Percentiles rank a stretch among this genome's conserved stretches.
phyloP scores from a whole-genome alignment of 2,329 filamentous ascomycete species.

The Hymenoscyphus occultus region DNA sequence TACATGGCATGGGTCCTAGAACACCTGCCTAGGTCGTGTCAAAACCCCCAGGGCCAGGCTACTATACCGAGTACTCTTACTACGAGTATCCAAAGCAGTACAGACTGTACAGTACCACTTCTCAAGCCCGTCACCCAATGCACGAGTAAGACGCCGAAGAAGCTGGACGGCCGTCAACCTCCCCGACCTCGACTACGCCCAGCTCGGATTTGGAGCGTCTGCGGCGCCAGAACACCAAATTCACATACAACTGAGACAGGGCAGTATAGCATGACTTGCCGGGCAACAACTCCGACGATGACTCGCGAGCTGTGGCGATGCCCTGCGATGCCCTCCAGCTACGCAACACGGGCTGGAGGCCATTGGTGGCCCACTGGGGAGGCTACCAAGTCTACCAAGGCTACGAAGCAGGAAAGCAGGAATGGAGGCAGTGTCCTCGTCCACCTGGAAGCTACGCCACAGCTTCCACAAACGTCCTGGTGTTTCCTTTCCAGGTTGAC shows the following conservation, averaged over 20 bases:
- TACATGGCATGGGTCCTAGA: background rate
- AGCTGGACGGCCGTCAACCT: background rate
- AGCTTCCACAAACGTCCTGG: background rate
- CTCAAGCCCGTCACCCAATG: background rate
- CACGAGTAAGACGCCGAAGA: background rate
- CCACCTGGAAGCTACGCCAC: background rate
- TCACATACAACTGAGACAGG: background rate
- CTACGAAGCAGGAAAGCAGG: background rate
- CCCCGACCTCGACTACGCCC: background rate
- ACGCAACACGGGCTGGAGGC: background rate
- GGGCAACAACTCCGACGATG: conserved; percentile 1
- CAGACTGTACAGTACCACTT: background rate
- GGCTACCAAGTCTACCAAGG: background rate
- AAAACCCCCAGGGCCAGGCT: background rate
- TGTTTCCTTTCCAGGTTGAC: background rate
- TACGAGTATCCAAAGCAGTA: too few relatives aligned
- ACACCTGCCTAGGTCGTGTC: background rate
- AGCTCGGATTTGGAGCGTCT: background rate
- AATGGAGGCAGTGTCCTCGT: conserved; percentile 1
- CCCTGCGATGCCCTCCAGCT: background rate
- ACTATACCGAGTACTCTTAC: background rate
- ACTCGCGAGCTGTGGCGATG: conserved; percentile 1
- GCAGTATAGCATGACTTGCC: background rate
- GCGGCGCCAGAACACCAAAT: background rate
- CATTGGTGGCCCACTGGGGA: background rate